phyloP scores from a whole-genome alignment of 306 rosid genomes.

The Astragalus glycyphyllos region DNA sequence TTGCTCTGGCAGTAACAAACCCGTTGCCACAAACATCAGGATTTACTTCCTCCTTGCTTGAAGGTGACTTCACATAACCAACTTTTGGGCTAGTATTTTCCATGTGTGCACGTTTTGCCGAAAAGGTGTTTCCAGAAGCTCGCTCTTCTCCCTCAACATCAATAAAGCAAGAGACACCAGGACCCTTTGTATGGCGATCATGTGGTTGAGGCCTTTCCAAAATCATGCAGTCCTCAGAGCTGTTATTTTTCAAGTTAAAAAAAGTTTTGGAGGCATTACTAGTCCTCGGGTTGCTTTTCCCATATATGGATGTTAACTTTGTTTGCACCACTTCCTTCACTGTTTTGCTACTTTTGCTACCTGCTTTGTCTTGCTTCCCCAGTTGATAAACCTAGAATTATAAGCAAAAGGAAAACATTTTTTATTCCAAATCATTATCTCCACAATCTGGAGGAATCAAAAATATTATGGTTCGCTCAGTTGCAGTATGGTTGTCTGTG shows the following conservation, averaged over 20 bases:
- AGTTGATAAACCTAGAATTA: constrained; percentile 52
- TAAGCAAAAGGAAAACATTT: neutral
- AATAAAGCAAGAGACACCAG: constrained; percentile 46
- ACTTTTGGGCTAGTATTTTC: constrained; percentile 64
- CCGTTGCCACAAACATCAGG: constrained; percentile 58
- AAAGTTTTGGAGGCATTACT: constrained; percentile 48
- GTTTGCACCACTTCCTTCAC: constrained; percentile 59
- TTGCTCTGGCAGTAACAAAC: constrained; percentile 60
- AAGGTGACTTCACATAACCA: constrained; percentile 63
- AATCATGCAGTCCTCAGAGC: constrained; percentile 55
- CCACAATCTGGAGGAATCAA: constrained; percentile 11
- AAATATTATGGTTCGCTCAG: neutral
- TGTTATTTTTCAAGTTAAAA: constrained; percentile 51
- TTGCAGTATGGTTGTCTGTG: constrained; percentile 14
- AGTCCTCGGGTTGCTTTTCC: constrained; percentile 50
- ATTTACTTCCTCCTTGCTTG: constrained; percentile 60
- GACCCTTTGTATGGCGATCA: constrained; percentile 51
- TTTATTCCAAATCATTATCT: constrained; percentile 2
- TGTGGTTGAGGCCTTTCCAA: constrained; percentile 58
- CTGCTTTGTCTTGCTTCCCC: constrained; percentile 54
- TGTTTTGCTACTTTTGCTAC: constrained; percentile 45
- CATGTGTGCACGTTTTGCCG: constrained; percentile 64
- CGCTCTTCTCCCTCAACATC: constrained; percentile 68
- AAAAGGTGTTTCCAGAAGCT: constrained; percentile 49
- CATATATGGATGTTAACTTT: constrained; percentile 56